phyloP scores from a whole-genome alignment of 352 stramenopile genomes.

The Hyaloperonospora brassicae region DNA sequence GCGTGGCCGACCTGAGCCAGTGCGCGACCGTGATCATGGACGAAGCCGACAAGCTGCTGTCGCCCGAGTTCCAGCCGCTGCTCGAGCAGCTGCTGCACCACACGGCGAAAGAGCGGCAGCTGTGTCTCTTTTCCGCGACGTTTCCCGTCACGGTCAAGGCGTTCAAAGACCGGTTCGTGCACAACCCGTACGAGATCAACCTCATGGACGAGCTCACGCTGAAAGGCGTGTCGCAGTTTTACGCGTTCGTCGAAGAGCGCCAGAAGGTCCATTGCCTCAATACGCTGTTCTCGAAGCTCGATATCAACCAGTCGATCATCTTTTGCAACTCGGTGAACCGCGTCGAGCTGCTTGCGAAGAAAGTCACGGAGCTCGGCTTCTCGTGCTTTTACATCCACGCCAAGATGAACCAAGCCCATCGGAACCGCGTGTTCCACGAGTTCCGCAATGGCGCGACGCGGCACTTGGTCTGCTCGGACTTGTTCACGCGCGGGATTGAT shows the following conservation, averaged over 20 bases:
- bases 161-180: slow-evolving; percentile 98
- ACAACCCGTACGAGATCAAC: slow-evolving; percentile 99
- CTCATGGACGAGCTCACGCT: slow-evolving; percentile 99
- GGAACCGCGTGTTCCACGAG: slow-evolving; percentile 99
- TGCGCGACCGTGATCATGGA: slow-evolving; percentile 99
- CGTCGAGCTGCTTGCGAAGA: slow-evolving; percentile 98
- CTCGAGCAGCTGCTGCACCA: slow-evolving; percentile 97
- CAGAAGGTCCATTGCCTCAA: slow-evolving; percentile 99
- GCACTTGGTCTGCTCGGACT: slow-evolving; percentile 96
- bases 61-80: slow-evolving; percentile 96
- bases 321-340: slow-evolving; percentile 99
- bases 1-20: slow-evolving; percentile 94
- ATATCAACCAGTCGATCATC: slow-evolving; percentile 99
- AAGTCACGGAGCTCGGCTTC: slow-evolving; percentile 99
- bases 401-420: slow-evolving; percentile 99
- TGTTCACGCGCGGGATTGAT: slow-evolving; percentile 99
- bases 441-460: slow-evolving; percentile 97
- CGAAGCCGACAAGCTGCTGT: slow-evolving; percentile 99
- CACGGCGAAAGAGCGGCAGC: slow-evolving; percentile 91
- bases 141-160: slow-evolving; percentile 98
- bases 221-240: slow-evolving; percentile 99
- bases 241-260: slow-evolving; percentile 98
- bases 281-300: slow-evolving; percentile 98
- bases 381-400: slow-evolving; percentile 99
- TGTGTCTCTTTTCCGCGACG: slow-evolving; percentile 99